phyloP scores from a whole-genome alignment of 441 rosid genomes.

The Sinapis alba region DNA sequence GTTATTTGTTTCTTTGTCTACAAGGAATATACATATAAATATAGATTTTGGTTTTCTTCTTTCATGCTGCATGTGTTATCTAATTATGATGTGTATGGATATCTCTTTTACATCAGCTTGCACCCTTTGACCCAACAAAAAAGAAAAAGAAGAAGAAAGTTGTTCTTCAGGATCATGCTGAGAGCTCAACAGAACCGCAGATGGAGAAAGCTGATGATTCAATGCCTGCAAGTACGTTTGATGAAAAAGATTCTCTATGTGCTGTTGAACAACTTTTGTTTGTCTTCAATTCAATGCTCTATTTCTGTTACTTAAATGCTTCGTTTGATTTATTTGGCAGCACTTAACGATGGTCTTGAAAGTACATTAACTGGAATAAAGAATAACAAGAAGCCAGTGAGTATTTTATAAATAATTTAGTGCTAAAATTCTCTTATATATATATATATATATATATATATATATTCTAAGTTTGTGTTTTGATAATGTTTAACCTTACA shows the following conservation, averaged over 20 bases:
- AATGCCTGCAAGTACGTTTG: constrained; percentile 47
- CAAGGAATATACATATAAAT: neutral
- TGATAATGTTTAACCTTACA: neutral
- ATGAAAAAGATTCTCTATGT: neutral
- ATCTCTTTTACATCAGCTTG: constrained; percentile 18
- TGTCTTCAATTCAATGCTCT: neutral
- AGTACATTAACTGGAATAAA: constrained; percentile 72
- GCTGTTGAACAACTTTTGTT: neutral
- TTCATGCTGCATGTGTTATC: constrained; percentile 6
- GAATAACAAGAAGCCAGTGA: constrained; percentile 89
- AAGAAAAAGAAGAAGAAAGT: constrained; percentile 54
- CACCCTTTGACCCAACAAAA: constrained; percentile 41
- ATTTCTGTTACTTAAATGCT: neutral
- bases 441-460: too few species aligned
- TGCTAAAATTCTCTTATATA: neutral
- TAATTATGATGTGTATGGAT: neutral
- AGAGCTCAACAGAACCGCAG: constrained; percentile 58
- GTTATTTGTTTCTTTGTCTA: neutral
- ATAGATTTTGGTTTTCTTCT: neutral
- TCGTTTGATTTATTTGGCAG: constrained; percentile 4
- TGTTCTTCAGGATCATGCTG: constrained; percentile 53
- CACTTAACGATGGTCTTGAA: constrained; percentile 80
- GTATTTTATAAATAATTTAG: constrained; percentile 25
- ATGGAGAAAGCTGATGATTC: constrained; percentile 63
- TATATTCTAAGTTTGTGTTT: neutral